Evolutionary conservation across 192 early-diverging fungal genomes (phyloP).

Genomic region (Spizellomyces sp.): DNA sequence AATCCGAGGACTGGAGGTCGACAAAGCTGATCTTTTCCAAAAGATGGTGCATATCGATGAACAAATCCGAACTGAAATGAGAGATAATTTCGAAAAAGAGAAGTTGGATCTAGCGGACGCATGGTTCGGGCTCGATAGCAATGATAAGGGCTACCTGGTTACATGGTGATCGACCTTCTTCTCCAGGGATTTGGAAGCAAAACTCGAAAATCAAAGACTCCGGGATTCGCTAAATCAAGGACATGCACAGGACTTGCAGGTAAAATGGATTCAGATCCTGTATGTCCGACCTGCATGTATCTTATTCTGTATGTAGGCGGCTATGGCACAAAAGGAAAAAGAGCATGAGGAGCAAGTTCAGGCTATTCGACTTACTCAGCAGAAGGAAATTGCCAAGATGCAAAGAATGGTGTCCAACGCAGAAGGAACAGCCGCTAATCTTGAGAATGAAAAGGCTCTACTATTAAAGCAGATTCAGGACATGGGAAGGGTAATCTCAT

Average conservation of each 20-base stretch:
- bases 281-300: not conserved
- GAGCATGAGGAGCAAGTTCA: conserved; percentile 21
- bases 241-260: conserved; percentile 7
- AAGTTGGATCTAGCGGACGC: conserved; percentile 26
- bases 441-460: not conserved
- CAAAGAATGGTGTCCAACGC: conserved; percentile 15
- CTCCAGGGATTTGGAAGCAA: not conserved
- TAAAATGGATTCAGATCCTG: not conserved
- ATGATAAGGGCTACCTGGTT: no score
- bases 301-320: not conserved
- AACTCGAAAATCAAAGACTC: conserved; percentile 1
- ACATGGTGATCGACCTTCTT: not conserved
- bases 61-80: conserved; percentile 47
- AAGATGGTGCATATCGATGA: conserved; percentile 56
- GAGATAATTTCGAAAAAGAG: conserved; percentile 40
- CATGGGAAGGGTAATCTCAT: not conserved
- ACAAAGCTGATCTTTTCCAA: conserved; percentile 57
- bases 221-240: not conserved
- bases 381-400: conserved; percentile 28
- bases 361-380: conserved; percentile 16
- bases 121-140: no score
- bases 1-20: conserved; percentile 44
- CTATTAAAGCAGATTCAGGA: not conserved
- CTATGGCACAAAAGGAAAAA: conserved; percentile 2
- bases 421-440: not conserved